Conservation (phyloP, 345 rosid species). For the Balakata baccata region DNA sequence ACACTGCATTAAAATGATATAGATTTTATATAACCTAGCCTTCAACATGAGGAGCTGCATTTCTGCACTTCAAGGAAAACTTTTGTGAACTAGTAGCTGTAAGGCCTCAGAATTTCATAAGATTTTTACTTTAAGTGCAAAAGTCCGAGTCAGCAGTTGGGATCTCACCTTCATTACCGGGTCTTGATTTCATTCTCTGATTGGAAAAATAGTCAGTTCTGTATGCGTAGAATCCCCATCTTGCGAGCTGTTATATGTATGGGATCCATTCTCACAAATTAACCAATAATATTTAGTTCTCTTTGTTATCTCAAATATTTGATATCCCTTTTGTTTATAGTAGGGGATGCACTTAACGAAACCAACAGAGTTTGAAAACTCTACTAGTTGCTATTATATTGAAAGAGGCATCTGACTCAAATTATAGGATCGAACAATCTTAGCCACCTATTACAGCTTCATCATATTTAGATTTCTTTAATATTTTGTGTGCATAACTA, state of each 20-base stretch:
- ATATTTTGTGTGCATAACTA: too few relatives aligned
- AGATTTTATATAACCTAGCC: neutral
- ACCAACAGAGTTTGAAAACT: neutral
- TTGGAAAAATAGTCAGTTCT: neutral
- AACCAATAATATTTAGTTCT: neutral
- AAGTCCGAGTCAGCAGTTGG: neutral
- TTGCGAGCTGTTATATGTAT: neutral
- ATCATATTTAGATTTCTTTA: too few relatives aligned
- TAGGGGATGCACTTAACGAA: neutral
- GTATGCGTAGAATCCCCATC: too few relatives aligned
- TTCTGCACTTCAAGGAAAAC: neutral
- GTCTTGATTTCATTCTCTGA: neutral
- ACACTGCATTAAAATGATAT: neutral
- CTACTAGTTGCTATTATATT: neutral
- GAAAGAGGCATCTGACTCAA: neutral
- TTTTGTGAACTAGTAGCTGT: neutral
- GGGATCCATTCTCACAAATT: neutral
- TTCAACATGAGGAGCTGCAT: neutral
- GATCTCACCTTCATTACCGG: neutral
- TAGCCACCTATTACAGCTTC: too few relatives aligned
- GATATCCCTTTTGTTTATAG: neutral
- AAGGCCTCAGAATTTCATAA: neutral
- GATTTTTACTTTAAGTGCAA: neutral
- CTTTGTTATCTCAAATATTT: neutral
- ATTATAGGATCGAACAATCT: too few relatives aligned